These are phyloP conservation scores for Rhizopogon rudus DNA, from an alignment of 768 basidiomycete genomes.

Conservation along the genomic window DNA sequence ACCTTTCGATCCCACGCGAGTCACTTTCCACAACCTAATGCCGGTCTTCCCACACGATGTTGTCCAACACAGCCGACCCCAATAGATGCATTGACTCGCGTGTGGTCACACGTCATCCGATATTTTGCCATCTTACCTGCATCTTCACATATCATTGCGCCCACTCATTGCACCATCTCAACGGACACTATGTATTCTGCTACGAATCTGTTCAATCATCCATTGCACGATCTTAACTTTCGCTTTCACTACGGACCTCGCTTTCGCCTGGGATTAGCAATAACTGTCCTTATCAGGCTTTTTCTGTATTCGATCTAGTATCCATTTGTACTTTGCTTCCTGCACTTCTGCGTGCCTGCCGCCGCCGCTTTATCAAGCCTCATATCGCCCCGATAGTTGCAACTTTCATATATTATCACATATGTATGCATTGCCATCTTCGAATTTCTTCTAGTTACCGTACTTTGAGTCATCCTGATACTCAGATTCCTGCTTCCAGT, in stretches of 20 bases:
- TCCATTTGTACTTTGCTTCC: constrained; percentile 11
- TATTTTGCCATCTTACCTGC: constrained; percentile 20
- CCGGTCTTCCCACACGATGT: constrained; percentile 40
- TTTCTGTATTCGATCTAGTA: constrained; percentile 12
- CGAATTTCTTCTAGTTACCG: not conserved
- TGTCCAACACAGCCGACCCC: constrained; percentile 7
- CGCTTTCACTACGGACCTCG: constrained; percentile 24
- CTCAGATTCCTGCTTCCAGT: not conserved
- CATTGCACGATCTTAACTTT: constrained; percentile 15
- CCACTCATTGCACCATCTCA: constrained; percentile 21
- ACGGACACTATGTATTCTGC: constrained; percentile 21
- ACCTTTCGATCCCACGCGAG: constrained; percentile 42
- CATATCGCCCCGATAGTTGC: constrained; percentile 11
- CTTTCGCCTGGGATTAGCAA: constrained; percentile 22
- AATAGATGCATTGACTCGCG: constrained; percentile 7
- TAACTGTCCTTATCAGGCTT: constrained; percentile 6
- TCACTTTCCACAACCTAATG: constrained; percentile 59
- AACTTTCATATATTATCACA: constrained; percentile 8
- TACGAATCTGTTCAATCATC: constrained; percentile 16
- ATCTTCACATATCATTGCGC: constrained; percentile 26
- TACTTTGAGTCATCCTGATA: not conserved
- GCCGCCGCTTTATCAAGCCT: constrained; percentile 7
- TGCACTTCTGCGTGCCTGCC: not conserved
- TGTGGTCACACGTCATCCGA: not conserved
- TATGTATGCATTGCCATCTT: constrained; percentile 1